Percentiles rank a stretch among this genome's conserved stretches.
These are phyloP conservation scores for Fusarium sp. DNA, from an alignment of 2,329 filamentous ascomycete genomes.

Conservation along the genomic window DNA sequence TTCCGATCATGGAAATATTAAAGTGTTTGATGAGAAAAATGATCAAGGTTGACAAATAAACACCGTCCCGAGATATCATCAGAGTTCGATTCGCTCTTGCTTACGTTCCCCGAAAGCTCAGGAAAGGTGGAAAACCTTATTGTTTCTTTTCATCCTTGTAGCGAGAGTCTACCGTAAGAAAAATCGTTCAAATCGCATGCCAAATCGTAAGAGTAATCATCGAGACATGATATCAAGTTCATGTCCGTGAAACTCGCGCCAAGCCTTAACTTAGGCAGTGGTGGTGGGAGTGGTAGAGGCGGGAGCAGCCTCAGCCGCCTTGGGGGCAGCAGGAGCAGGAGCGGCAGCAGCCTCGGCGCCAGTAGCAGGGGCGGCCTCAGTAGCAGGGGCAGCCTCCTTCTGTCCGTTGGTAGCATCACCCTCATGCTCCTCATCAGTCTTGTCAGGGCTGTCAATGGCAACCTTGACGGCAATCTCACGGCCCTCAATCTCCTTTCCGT, in stretches of 20 bases:
- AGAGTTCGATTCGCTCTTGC: slow-evolving; percentile 48
- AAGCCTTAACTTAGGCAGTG: slow-evolving; percentile 52
- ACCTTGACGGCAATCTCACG: slow-evolving; percentile 99
- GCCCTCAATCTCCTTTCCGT: slow-evolving; percentile 98
- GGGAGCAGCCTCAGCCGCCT: slow-evolving; percentile 44
- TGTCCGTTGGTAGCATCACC: slow-evolving; percentile 61
- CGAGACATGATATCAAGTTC: slow-evolving; percentile 45
- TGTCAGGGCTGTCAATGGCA: slow-evolving; percentile 98
- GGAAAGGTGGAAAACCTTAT: slow-evolving; percentile 45
- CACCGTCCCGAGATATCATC: slow-evolving; percentile 47
- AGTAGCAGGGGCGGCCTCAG: slow-evolving; percentile 47
- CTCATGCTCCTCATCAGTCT: slow-evolving; percentile 83
- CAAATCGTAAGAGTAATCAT: slow-evolving; percentile 57
- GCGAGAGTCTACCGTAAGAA: slow-evolving; percentile 56
- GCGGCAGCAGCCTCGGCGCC: slow-evolving; percentile 45
- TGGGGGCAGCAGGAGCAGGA: slow-evolving; percentile 47
- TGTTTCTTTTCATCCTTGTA: slow-evolving; percentile 50
- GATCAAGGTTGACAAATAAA: slow-evolving; percentile 48
- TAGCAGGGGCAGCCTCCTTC: slow-evolving; percentile 51
- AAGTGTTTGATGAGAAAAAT: slow-evolving; percentile 50
- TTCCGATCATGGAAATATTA: slow-evolving; percentile 51
- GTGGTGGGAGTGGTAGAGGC: slow-evolving; percentile 42
- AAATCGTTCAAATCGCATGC: slow-evolving; percentile 58
- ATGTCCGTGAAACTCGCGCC: slow-evolving; percentile 47
- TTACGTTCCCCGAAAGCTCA: slow-evolving; percentile 47